Conservation (phyloP, 208 protist genomes). For the Strigomonas galati region DNA sequence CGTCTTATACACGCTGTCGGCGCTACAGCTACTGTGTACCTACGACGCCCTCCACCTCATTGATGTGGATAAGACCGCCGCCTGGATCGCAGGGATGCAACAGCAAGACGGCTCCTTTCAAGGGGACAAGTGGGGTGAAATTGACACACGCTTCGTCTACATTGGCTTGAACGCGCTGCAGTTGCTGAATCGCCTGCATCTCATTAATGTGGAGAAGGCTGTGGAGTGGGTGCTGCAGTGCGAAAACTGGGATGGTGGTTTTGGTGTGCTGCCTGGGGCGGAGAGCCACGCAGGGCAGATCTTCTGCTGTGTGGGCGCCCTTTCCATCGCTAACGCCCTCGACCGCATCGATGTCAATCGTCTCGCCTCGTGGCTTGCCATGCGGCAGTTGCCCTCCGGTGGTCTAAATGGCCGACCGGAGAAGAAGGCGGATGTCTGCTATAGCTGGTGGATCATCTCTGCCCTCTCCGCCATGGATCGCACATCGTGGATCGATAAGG, state of each 20-base stretch:
- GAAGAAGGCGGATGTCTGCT: slow-evolving; percentile 99
- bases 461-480: slow-evolving; percentile 92
- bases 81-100: slow-evolving; percentile 91
- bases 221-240: slow-evolving; percentile 92
- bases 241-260: slow-evolving; percentile 99
- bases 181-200: slow-evolving; percentile 80
- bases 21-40: slow-evolving; percentile 94
- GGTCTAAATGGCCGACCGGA: slow-evolving; percentile 99
- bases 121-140: slow-evolving; percentile 98
- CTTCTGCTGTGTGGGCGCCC: slow-evolving; percentile 97
- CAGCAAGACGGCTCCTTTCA: slow-evolving; percentile 97
- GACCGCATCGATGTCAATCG: slow-evolving; percentile 90
- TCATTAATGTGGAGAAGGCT: slow-evolving; percentile 87
- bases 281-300: slow-evolving; percentile 98
- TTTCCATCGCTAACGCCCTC: slow-evolving; percentile 92
- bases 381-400: slow-evolving; percentile 97
- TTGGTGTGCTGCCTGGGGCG: slow-evolving; percentile 92
- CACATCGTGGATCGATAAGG: slow-evolving; percentile 94
- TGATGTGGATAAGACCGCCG: slow-evolving; percentile 63
- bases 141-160: slow-evolving; percentile 98
- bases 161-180: slow-evolving; percentile 94
- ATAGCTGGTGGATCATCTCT: slow-evolving; percentile 99
- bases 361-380: slow-evolving; percentile 97
- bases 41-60: slow-evolving; percentile 66
- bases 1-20: slow-evolving; percentile 98